These are phyloP conservation scores for Eucalyptus paniculata DNA, from an alignment of 345 rosid genomes.

Conservation along the genomic window DNA sequence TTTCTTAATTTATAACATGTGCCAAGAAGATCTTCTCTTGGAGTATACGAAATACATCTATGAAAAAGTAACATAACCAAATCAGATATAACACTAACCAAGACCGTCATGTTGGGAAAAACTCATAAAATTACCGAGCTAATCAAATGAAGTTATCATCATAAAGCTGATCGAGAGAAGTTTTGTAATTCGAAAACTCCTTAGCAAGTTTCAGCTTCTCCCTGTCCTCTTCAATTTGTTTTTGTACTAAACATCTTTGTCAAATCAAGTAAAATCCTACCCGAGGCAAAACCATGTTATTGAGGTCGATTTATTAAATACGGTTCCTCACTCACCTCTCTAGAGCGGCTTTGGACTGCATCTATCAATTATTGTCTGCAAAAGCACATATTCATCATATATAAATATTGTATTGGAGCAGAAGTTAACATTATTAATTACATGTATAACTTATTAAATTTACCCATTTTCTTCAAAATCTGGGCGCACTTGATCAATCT, in stretches of 20 bases:
- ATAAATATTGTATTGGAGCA: background rate
- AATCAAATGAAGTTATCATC: too few species aligned
- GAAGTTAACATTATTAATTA: background rate
- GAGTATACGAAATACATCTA: accelerated
- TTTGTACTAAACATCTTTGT: background rate
- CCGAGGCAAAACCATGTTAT: background rate
- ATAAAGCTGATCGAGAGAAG: background rate
- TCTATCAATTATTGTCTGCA: background rate
- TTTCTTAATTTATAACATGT: background rate
- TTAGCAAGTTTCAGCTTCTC: background rate
- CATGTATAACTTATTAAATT: background rate
- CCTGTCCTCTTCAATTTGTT: background rate
- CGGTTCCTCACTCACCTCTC: background rate
- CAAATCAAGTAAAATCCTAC: background rate
- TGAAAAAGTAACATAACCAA: background rate
- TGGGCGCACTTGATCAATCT: too few species aligned
- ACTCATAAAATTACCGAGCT: too few species aligned
- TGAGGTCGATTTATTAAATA: background rate
- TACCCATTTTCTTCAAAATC: background rate
- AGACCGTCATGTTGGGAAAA: too few species aligned
- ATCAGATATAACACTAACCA: too few species aligned
- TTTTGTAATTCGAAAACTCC: too few species aligned
- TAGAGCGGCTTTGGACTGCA: background rate
- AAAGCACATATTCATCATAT: background rate
- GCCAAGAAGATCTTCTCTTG: background rate